Evolutionary conservation across 1,284 basidiomycete genomes (phyloP).

Genomic region (Erythrobasidium hasegawianum): DNA sequence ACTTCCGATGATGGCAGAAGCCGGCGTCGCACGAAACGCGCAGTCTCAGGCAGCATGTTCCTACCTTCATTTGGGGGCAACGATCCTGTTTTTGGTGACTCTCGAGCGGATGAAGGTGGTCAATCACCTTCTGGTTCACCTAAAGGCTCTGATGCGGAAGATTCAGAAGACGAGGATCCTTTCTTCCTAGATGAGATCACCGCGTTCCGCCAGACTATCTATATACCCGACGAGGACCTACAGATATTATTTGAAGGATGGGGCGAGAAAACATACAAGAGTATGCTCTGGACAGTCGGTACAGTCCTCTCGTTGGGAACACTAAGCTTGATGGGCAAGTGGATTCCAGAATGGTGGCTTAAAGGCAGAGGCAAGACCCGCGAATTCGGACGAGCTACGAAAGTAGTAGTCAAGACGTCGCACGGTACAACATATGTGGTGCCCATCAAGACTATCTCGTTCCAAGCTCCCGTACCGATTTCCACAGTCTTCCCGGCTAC

Average conservation of each 20-base stretch:
- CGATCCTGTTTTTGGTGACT: conserved; percentile 72
- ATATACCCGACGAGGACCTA: conserved; percentile 86
- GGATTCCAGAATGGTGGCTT: conserved; percentile 89
- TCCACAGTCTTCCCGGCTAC: conserved; percentile 67
- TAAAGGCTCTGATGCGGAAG: conserved; percentile 47
- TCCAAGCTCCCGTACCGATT: conserved; percentile 63
- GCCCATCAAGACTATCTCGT: conserved; percentile 62
- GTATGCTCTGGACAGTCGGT: conserved; percentile 66
- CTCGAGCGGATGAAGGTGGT: conserved; percentile 70
- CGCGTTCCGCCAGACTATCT: conserved; percentile 66
- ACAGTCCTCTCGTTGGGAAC: conserved; percentile 71
- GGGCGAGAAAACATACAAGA: conserved; percentile 63
- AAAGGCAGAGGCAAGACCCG: conserved; percentile 78
- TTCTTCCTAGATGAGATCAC: conserved; percentile 38
- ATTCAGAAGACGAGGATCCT: conserved; percentile 42
- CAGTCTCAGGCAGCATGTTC: conserved; percentile 34
- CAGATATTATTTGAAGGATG: conserved; percentile 89
- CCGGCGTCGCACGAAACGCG: conserved; percentile 28
- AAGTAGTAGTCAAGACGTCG: conserved; percentile 84
- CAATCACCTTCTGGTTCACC: conserved; percentile 28
- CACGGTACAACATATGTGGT: conserved; percentile 76
- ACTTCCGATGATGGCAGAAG: conserved; percentile 35
- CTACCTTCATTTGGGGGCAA: conserved; percentile 44
- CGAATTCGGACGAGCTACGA: conserved; percentile 71
- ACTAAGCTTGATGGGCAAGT: conserved; percentile 79